Percentiles rank a stretch among this genome's conserved stretches.
Conservation (phyloP, 192 early-diverging fungal species). For the Jimgerdemannia flammicorona region DNA sequence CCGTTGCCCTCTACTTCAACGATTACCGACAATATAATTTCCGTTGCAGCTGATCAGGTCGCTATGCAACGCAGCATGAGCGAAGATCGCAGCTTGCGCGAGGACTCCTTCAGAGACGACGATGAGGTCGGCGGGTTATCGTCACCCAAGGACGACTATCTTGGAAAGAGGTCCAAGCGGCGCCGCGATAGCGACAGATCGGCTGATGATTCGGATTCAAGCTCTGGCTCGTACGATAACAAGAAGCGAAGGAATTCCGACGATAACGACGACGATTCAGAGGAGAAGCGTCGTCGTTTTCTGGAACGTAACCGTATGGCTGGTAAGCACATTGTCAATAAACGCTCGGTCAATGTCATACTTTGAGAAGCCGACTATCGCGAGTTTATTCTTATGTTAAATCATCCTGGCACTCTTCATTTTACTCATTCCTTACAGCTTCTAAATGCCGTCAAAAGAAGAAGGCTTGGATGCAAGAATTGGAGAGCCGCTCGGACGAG, state of each 20-base stretch:
- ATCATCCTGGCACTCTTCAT: constrained; percentile 9
- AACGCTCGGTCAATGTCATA: too few species aligned
- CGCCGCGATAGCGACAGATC: not conserved
- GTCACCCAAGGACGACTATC: not conserved
- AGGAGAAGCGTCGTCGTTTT: not conserved
- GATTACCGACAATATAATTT: not conserved
- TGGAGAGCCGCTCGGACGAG: constrained; percentile 24
- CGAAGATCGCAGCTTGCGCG: not conserved
- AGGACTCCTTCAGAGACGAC: not conserved
- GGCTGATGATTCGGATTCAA: not conserved
- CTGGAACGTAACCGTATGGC: constrained; percentile 3
- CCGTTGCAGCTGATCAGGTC: not conserved
- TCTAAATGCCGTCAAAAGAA: constrained; percentile 36
- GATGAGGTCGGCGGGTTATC: not conserved
- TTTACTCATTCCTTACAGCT: constrained; percentile 1
- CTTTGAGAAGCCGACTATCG: not conserved
- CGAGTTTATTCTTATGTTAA: not conserved
- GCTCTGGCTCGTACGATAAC: not conserved
- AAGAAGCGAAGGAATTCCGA: not conserved
- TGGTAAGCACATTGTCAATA: not conserved
- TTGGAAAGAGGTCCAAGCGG: not conserved
- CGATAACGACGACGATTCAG: not conserved
- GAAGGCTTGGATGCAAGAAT: constrained; percentile 30
- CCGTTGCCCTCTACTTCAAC: not conserved
- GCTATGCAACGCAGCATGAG: not conserved